Percentiles rank a stretch among this genome's conserved stretches.
phyloP scores from a whole-genome alignment of 371 early-diverging fungal genomes.

The Amoeboradix gromovi region DNA sequence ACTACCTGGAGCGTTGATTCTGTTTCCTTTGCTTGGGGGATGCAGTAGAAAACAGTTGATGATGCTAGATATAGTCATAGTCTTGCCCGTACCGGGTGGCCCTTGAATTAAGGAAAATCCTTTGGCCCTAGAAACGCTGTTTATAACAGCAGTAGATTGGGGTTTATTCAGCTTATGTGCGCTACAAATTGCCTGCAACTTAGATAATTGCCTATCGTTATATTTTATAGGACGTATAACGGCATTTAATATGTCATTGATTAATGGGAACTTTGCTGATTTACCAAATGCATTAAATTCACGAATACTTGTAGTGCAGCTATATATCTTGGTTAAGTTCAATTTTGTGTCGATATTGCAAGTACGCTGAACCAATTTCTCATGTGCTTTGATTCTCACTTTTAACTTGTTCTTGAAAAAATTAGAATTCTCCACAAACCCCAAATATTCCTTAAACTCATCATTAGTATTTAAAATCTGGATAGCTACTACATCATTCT shows the following conservation, averaged over 20 bases:
- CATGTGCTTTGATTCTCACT: background rate
- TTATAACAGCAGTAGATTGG: background rate
- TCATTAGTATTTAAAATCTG: background rate
- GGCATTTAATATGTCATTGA: background rate
- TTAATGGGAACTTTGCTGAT: background rate
- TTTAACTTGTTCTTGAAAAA: background rate
- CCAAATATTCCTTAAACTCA: background rate
- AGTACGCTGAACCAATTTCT: background rate
- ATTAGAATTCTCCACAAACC: background rate
- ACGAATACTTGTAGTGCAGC: background rate
- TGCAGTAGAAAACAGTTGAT: background rate
- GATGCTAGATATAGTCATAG: background rate
- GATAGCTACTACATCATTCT: background rate
- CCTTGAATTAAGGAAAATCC: background rate
- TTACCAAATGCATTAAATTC: background rate
- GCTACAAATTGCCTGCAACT: background rate
- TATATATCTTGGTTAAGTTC: background rate
- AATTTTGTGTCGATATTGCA: background rate
- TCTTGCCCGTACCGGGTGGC: slow-evolving; percentile 1
- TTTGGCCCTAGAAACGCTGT: background rate
- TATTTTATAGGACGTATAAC: background rate
- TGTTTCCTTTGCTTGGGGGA: background rate
- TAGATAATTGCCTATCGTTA: background rate
- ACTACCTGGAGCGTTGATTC: background rate
- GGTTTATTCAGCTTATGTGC: background rate